These are phyloP conservation scores for Geotrichum phurueaensis DNA, from an alignment of 1,139 yeast genomes.

Conservation along the genomic window DNA sequence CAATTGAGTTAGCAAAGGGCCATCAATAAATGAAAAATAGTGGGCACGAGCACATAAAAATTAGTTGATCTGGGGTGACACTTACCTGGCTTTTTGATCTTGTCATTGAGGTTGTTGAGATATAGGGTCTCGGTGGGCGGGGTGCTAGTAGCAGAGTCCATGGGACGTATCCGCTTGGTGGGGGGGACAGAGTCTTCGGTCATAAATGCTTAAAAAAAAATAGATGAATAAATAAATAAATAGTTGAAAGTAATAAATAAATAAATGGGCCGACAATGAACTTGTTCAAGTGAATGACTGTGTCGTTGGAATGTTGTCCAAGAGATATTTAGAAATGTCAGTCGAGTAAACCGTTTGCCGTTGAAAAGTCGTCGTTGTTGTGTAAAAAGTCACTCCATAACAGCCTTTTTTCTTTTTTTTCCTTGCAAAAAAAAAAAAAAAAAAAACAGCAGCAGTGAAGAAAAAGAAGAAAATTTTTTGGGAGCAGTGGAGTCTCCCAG, in stretches of 20 bases:
- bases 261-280: too few species aligned
- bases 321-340: too few species aligned
- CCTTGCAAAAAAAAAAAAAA: too few species aligned
- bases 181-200: neutral
- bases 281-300: too few species aligned
- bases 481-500: too few species aligned
- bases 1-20: neutral
- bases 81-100: constrained; percentile 39
- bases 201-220: neutral
- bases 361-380: too few species aligned
- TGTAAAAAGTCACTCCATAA: neutral
- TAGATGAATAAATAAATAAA: too few species aligned
- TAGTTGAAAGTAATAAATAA: too few species aligned
- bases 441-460: too few species aligned
- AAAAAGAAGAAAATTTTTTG: too few species aligned
- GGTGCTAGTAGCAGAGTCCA: constrained; percentile 15
- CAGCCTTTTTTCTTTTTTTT: neutral
- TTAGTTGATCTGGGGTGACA: neutral
- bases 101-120: constrained; percentile 59
- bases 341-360: too few species aligned
- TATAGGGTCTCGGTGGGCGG: constrained; percentile 51
- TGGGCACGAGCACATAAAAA: neutral
- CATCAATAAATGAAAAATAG: neutral
- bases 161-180: neutral
- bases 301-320: too few species aligned